phyloP scores from a whole-genome alignment of 2,329 filamentous ascomycete genomes.

The Colletotrichum aenigma region DNA sequence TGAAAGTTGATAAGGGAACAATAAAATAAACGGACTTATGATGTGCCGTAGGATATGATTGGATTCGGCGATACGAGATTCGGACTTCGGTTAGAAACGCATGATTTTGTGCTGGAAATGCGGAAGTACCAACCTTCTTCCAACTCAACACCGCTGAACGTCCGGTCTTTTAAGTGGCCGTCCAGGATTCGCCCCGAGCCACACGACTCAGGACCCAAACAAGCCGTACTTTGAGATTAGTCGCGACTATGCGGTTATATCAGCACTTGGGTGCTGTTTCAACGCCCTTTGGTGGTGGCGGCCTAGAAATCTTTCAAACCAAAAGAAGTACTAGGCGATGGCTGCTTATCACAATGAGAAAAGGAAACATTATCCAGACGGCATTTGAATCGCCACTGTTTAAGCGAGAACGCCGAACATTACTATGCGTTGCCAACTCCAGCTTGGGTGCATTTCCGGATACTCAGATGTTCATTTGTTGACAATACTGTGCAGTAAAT shows the following conservation, averaged over 20 bases:
- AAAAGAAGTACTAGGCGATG: neutral
- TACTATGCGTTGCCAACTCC: neutral
- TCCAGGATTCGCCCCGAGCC: neutral
- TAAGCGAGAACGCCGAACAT: neutral
- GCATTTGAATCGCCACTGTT: neutral
- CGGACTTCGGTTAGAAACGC: neutral
- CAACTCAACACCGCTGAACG: neutral
- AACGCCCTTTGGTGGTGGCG: neutral
- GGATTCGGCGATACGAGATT: neutral
- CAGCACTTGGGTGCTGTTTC: neutral
- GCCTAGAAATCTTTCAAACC: neutral
- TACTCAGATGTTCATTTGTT: neutral
- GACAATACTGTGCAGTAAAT: neutral
- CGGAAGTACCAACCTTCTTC: neutral
- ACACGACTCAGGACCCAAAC: neutral
- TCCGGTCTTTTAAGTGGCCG: neutral
- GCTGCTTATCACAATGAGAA: neutral
- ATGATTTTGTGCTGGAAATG: neutral
- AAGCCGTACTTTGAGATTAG: neutral
- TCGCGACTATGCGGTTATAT: neutral
- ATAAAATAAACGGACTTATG: neutral
- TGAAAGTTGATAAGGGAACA: neutral
- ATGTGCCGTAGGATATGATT: neutral
- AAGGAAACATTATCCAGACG: neutral
- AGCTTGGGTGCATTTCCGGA: neutral